Conservation (phyloP, 2,329 filamentous ascomycete genomes). For the Penicillium sp. region DNA sequence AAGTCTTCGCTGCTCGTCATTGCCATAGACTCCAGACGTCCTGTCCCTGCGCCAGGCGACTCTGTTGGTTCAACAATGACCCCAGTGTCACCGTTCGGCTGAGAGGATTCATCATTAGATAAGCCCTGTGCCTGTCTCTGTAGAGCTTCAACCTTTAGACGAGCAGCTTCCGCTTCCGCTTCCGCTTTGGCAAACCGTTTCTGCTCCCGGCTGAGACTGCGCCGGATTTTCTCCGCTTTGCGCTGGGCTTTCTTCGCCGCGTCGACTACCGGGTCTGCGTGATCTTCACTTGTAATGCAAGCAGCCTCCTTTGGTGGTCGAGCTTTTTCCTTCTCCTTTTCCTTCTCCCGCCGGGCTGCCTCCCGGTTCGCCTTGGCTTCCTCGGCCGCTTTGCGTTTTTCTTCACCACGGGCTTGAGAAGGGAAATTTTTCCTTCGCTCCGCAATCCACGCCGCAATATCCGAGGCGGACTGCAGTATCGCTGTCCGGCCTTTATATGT, state of each 20-base stretch:
- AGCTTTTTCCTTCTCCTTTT: constrained; percentile 26
- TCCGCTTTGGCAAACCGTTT: constrained; percentile 43
- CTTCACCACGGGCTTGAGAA: constrained; percentile 61
- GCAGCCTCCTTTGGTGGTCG: constrained; percentile 17
- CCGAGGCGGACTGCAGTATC: constrained; percentile 52
- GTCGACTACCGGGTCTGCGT: constrained; percentile 26
- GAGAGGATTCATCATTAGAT: constrained; percentile 1
- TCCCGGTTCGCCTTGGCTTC: constrained; percentile 52
- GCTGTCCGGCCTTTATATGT: constrained; percentile 53
- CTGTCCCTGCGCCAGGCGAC: not conserved
- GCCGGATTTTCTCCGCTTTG: constrained; percentile 40
- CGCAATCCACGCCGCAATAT: constrained; percentile 72
- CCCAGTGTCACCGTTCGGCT: constrained; percentile 1
- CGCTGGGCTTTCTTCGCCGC: constrained; percentile 34
- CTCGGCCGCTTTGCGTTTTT: constrained; percentile 59
- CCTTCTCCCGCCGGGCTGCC: constrained; percentile 36
- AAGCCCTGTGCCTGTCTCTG: constrained; percentile 22
- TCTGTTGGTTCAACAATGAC: not conserved
- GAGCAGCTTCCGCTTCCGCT: constrained; percentile 38
- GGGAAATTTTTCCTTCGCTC: constrained; percentile 77
- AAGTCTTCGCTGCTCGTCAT: not conserved
- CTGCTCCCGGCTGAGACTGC: constrained; percentile 61
- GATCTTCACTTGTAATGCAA: constrained; percentile 23
- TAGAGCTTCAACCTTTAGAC: constrained; percentile 31
- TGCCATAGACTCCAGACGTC: no score